phyloP scores from a whole-genome alignment of 2,329 filamentous ascomycete genomes.

The Paecilomyces dactylethromorphus region DNA sequence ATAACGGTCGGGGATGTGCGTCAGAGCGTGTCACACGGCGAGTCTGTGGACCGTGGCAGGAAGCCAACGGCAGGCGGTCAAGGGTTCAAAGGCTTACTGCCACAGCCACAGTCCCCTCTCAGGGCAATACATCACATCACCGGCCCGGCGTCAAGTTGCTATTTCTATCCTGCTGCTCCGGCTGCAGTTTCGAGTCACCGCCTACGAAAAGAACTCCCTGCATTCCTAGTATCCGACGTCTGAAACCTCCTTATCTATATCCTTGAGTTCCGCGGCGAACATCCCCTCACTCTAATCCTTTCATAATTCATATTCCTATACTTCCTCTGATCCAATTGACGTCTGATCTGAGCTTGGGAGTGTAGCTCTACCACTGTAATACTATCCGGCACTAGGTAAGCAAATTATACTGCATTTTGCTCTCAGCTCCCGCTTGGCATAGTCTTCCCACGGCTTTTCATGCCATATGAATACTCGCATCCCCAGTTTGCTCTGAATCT shows the following conservation, averaged over 20 bases:
- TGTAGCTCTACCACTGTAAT: background rate
- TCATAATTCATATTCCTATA: background rate
- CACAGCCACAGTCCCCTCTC: background rate
- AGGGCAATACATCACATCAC: background rate
- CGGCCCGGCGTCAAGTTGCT: background rate
- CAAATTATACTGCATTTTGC: background rate
- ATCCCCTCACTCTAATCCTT: background rate
- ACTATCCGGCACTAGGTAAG: background rate
- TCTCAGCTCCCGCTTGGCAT: background rate
- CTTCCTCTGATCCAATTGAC: background rate
- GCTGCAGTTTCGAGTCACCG: background rate
- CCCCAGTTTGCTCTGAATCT: background rate
- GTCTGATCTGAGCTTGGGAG: background rate
- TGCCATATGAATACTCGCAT: background rate
- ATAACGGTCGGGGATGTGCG: conserved; percentile 12
- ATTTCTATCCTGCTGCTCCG: background rate
- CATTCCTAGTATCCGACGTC: background rate
- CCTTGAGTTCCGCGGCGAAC: background rate
- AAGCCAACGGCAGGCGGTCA: conserved; percentile 8
- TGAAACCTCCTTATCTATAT: background rate
- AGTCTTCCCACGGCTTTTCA: background rate
- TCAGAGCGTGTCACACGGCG: conserved; percentile 28
- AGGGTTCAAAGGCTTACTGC: background rate
- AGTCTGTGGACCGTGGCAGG: conserved; percentile 27
- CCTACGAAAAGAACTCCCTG: background rate